Conservation (phyloP, 805 yeast genomes). For the Lipomyces starkeyi region DNA sequence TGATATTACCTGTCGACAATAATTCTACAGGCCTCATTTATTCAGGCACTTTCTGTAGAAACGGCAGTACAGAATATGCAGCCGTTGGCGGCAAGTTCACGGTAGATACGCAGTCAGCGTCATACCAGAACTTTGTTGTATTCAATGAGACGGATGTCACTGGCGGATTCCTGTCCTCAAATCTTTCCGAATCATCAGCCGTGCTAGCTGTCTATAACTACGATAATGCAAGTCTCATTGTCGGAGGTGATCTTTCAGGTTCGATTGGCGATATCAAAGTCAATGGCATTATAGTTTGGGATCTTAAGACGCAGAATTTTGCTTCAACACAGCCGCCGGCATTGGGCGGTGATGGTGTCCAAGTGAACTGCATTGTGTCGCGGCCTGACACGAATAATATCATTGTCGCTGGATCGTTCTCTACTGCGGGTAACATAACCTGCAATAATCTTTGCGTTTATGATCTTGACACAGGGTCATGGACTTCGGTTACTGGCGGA, state of each 20-base stretch:
- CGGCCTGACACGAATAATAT: constrained; percentile 52
- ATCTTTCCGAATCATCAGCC: constrained; percentile 30
- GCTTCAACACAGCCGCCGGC: constrained; percentile 58
- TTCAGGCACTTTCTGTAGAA: constrained; percentile 54
- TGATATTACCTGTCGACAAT: neutral
- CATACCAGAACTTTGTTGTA: constrained; percentile 44
- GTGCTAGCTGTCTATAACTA: constrained; percentile 42
- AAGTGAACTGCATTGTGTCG: constrained; percentile 52
- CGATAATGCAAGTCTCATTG: constrained; percentile 38
- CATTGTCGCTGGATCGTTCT: constrained; percentile 77
- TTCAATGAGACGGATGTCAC: constrained; percentile 41
- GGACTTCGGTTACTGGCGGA: constrained; percentile 54
- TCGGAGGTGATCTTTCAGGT: constrained; percentile 47
- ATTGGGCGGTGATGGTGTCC: constrained; percentile 47
- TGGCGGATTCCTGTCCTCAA: constrained; percentile 38
- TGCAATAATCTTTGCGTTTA: constrained; percentile 74
- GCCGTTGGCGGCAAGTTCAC: constrained; percentile 66
- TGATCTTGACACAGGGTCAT: constrained; percentile 58
- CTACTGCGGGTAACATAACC: constrained; percentile 58
- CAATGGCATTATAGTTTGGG: constrained; percentile 60
- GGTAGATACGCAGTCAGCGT: constrained; percentile 34
- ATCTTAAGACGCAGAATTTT: constrained; percentile 52
- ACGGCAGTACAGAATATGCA: constrained; percentile 48
- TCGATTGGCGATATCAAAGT: constrained; percentile 38
- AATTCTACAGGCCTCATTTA: constrained; percentile 36